phyloP scores from a whole-genome alignment of 345 rosid species.

The Eucalyptus dawsonii region DNA sequence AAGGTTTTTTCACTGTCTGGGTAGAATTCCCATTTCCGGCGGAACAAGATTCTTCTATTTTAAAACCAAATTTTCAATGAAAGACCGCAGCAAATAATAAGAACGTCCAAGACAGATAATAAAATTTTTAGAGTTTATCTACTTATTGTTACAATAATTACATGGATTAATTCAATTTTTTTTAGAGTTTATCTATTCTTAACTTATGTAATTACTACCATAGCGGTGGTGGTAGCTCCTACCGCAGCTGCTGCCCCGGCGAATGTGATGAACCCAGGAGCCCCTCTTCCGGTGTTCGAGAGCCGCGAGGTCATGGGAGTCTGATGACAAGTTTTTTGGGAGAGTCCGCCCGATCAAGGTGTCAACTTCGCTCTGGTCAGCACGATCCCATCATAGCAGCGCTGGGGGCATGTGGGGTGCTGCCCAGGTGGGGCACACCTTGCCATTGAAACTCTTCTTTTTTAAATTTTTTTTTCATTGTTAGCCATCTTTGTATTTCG shows the following conservation, averaged over 20 bases:
- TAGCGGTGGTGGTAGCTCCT: background rate
- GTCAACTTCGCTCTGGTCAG: background rate
- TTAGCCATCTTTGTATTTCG: background rate
- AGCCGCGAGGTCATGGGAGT: background rate
- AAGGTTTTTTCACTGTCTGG: too few relatives aligned
- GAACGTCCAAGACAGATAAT: too few relatives aligned
- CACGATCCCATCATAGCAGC: background rate
- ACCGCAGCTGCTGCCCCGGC: background rate
- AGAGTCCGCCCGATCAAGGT: background rate
- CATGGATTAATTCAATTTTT: too few relatives aligned
- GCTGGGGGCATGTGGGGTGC: background rate
- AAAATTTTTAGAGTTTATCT: too few relatives aligned
- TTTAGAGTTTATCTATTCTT: too few relatives aligned
- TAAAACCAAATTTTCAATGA: too few relatives aligned
- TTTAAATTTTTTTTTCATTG: background rate
- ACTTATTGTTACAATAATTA: too few relatives aligned
- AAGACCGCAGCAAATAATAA: too few relatives aligned
- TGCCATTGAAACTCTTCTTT: background rate
- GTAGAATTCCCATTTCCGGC: too few relatives aligned
- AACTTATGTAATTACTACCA: too few relatives aligned
- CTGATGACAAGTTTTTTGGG: background rate
- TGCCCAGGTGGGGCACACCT: background rate
- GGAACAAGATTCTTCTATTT: too few relatives aligned
- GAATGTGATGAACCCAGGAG: background rate
- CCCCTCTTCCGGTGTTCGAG: background rate